Evolutionary conservation across 2,329 filamentous ascomycete genomes (phyloP), one percentile per base, ranked within the genome.

Genomic region (Cercospora canescens): DNA sequence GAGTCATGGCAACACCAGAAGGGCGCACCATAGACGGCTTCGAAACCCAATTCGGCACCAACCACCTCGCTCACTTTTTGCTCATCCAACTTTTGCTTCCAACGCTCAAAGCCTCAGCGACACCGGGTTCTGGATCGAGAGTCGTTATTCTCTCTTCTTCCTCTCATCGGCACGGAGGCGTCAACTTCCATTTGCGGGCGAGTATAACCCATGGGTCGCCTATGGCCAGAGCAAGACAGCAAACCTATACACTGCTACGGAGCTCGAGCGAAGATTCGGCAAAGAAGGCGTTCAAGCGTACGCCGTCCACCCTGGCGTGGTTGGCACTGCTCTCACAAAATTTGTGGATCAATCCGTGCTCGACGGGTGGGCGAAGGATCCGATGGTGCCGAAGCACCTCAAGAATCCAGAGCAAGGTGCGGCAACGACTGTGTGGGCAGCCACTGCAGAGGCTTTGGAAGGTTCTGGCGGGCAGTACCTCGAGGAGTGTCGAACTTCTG

Each of bases 191-290:
- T 77, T 80, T 34, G 57, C 79, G 4, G 68, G 60, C 30, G 57
- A 60, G 2, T 81, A 81, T 65, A 69, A 78, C 3, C 77, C 76
- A 0, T 77, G 72, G 62, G 37, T 63, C 0, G 77, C 81, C 0
- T 87, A 87, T 64, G 80, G 77, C 0, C 81, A 84, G 68, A 76
- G 78, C 57, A 88, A 87, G 67, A 79, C 80, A 0, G 84, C 85
- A 16, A 85, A 83, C 64, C 79, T 86, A 26, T 83, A 79, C 67
- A 81, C 83, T 61, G 80, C 84, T 2, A 85, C 82, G 66, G 79
- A 85, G 64, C 77, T 87, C 21, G 84, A 86, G 34, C 78, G 84
- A 1, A 77, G 78, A 0, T 86, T 83, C 68, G 81, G 80, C 2
- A 21, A 71, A 0, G 71, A 74, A 4, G 80, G 81, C 4, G 67